Evolutionary conservation across 1,139 yeast species (phyloP).

Genomic region (Pneumocystis sp.): DNA sequence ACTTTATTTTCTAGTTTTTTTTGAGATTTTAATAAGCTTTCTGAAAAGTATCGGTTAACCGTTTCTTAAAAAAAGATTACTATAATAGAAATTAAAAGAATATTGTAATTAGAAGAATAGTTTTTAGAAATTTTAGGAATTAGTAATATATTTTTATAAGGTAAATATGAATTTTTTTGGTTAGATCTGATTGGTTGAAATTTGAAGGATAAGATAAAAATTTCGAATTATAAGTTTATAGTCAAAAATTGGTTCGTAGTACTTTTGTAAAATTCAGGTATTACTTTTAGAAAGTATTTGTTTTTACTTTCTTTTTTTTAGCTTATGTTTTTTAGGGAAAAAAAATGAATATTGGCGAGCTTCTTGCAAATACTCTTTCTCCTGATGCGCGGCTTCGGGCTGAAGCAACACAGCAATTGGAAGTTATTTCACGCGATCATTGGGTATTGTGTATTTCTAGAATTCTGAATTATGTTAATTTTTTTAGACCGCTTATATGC

Average conservation of each 20-base stretch:
- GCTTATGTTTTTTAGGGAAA: slow-evolving; percentile 19
- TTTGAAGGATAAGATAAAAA: background rate
- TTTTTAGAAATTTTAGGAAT: background rate
- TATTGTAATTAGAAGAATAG: background rate
- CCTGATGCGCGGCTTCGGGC: slow-evolving; percentile 38
- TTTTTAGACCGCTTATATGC: slow-evolving; percentile 39
- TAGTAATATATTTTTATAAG: background rate
- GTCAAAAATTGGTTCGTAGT: background rate
- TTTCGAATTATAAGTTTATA: background rate
- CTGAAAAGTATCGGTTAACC: background rate
- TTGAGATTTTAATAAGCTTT: background rate
- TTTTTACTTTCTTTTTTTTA: slow-evolving; percentile 4
- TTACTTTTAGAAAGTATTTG: background rate
- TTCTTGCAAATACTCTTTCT: slow-evolving; percentile 8
- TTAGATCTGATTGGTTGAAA: background rate
- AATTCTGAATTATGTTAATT: background rate
- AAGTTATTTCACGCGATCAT: slow-evolving; percentile 56
- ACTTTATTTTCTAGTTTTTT: background rate
- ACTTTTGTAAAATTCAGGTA: background rate
- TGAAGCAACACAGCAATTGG: slow-evolving; percentile 68
- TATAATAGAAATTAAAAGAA: background rate
- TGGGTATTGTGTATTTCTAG: slow-evolving; percentile 30
- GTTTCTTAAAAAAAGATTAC: background rate
- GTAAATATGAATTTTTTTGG: background rate
- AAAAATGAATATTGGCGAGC: slow-evolving; percentile 21